phyloP scores from a whole-genome alignment of 2,329 filamentous ascomycete species.

The Xylaria arbuscula region DNA sequence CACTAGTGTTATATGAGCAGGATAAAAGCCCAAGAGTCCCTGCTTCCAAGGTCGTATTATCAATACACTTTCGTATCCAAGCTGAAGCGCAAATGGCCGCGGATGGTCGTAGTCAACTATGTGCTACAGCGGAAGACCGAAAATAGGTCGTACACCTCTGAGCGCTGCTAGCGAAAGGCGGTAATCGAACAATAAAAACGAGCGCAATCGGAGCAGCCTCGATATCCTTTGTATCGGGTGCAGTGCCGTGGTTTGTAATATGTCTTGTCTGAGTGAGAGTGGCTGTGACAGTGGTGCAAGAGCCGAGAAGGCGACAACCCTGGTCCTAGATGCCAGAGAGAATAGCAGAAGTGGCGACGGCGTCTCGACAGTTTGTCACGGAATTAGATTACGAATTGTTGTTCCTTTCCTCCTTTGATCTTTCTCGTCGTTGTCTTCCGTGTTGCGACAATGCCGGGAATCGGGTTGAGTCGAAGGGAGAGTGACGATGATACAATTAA shows the following conservation, averaged over 20 bases:
- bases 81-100: slow-evolving; percentile 7
- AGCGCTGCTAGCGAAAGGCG: background rate
- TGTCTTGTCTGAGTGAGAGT: slow-evolving; percentile 4
- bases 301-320: slow-evolving; percentile 5
- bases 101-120: slow-evolving; percentile 1
- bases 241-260: background rate
- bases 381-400: background rate
- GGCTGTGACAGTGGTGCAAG: background rate
- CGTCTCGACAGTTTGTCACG: background rate
- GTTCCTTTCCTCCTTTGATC: background rate
- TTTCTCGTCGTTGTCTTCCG: background rate
- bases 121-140: slow-evolving; percentile 3
- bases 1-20: background rate
- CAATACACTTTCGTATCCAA: background rate
- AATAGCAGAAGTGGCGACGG: background rate
- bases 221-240: slow-evolving; percentile 3
- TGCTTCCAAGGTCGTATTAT: background rate
- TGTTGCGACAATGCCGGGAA: background rate
- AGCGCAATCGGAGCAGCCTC: slow-evolving; percentile 11
- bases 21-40: slow-evolving; percentile 6
- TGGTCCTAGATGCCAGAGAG: background rate
- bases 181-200: slow-evolving; percentile 12
- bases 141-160: background rate
- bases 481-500: slow-evolving; percentile 5
- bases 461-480: background rate